Evolutionary conservation across 2,329 filamentous ascomycete genomes (phyloP).

Genomic region (Myriangium duriaei): DNA sequence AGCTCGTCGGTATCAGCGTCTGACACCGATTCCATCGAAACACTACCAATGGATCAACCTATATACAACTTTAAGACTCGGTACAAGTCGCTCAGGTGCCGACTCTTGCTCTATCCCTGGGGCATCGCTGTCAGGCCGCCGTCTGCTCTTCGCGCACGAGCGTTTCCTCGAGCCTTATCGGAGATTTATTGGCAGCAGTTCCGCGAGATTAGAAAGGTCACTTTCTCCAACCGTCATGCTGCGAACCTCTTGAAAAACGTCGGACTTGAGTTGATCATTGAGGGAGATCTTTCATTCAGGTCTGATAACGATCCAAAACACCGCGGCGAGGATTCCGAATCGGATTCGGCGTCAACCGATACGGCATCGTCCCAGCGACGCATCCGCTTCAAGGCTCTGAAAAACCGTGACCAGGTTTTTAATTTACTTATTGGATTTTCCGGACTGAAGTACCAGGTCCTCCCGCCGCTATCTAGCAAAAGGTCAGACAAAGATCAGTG

Average conservation of each 20-base stretch:
- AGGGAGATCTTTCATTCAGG: neutral
- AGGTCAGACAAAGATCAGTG: no score
- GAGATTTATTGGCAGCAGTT: slow-evolving; percentile 2
- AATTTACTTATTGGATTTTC: slow-evolving; percentile 26
- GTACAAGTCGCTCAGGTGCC: slow-evolving; percentile 4
- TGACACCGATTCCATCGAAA: neutral
- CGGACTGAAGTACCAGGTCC: slow-evolving; percentile 22
- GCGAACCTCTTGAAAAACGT: slow-evolving; percentile 5
- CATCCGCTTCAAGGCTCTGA: slow-evolving; percentile 18
- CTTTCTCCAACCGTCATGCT: neutral
- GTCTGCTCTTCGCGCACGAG: neutral
- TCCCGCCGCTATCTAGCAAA: slow-evolving; percentile 16
- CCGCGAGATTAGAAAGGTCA: slow-evolving; percentile 5
- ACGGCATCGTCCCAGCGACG: neutral
- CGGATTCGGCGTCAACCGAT: neutral
- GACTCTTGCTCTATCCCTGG: slow-evolving; percentile 1
- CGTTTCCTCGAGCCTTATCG: neutral
- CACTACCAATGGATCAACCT: neutral
- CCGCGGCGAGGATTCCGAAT: neutral
- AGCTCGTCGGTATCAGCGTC: neutral
- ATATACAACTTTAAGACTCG: slow-evolving; percentile 1
- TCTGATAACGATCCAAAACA: no score
- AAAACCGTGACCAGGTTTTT: slow-evolving; percentile 24
- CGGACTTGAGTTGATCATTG: slow-evolving; percentile 10
- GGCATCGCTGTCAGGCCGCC: slow-evolving; percentile 2